Evolutionary conservation across 768 basidiomycete species (phyloP), one percentile per base, ranked within the genome.

Genomic region (Saitozyma podzolica): DNA sequence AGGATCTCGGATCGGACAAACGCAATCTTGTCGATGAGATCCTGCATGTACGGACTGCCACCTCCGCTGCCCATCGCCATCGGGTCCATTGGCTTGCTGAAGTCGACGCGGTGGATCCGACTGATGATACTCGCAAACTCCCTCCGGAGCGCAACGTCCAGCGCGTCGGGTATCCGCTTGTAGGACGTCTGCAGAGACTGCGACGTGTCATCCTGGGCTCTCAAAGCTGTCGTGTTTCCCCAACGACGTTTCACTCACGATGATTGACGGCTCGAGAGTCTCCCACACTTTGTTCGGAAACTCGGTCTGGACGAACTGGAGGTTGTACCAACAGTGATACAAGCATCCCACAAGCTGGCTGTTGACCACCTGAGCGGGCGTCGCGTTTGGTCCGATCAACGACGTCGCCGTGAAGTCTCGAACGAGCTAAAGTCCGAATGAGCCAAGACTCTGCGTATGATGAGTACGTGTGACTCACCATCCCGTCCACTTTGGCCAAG

Each of bases 31-130:
- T 96, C 94, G 8, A 87, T 85, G 58, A 99, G 83, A 66, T 95
- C 92, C 76, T 90, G 90, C 86, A 97, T 89, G 80, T 97, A 98
- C 13, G 87, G 78, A 78, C 91, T 95, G 6, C 89, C 82, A 8
- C 86, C 86, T 19, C 64, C 64, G 14, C 86, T 86, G 86, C 85
- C 70, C 69, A 72, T 74, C 8, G 65, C 60, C 79, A 83, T 83
- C 1, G 89, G 84, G 66, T 92, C 91, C 9, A 85, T 79, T 9
- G 85, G 81, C 79, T 88, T 89, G 54, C 85, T 85, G 73, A 94
- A 88, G 76, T 93, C 90, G 50, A 91, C 85, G 7, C 89, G 86
- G 79, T 98, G 95, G 39, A 99, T 83, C 56, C 89, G 86, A 8
- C 58, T 52, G 50, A 96, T 83, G 65, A 93, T 89, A 1, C 87